Evolutionary conservation across 495 filamentous ascomycete genomes (phyloP).

Genomic region (Letharia lupina): DNA sequence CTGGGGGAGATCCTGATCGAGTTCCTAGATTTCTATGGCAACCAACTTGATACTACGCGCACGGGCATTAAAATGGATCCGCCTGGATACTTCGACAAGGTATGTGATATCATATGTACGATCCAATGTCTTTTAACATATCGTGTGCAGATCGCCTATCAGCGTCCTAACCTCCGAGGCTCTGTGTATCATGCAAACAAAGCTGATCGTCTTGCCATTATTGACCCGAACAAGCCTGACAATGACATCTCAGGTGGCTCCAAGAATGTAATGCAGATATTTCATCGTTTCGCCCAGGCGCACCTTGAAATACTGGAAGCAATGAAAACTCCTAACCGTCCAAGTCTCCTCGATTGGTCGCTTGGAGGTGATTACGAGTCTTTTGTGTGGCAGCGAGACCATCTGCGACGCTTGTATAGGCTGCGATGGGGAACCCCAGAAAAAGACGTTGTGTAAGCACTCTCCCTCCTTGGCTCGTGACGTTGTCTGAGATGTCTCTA

Average conservation of each 20-base stretch:
- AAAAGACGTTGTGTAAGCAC: slow-evolving; percentile 8
- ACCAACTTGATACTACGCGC: slow-evolving; percentile 55
- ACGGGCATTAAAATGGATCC: slow-evolving; percentile 68
- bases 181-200: slow-evolving; percentile 40
- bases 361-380: slow-evolving; percentile 64
- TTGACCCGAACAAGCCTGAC: slow-evolving; percentile 73
- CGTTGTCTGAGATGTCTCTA: slow-evolving; percentile 16
- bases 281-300: slow-evolving; percentile 55
- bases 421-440: slow-evolving; percentile 19
- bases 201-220: slow-evolving; percentile 57
- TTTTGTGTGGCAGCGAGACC: slow-evolving; percentile 55
- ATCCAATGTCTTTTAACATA: not conserved
- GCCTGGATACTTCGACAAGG: slow-evolving; percentile 64
- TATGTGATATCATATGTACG: slow-evolving; percentile 32
- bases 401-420: slow-evolving; percentile 40
- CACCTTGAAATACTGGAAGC: slow-evolving; percentile 45
- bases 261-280: slow-evolving; percentile 51
- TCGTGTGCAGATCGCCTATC: not conserved
- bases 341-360: slow-evolving; percentile 56
- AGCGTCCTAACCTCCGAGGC: slow-evolving; percentile 10
- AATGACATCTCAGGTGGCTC: slow-evolving; percentile 88
- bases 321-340: slow-evolving; percentile 40
- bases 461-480: not conserved
- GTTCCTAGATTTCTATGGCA: slow-evolving; percentile 85
- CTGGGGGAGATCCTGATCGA: slow-evolving; percentile 72